Base-by-base conservation (phyloP, 331 rosid genomes). In the Telfairia occidentalis region DNA sequence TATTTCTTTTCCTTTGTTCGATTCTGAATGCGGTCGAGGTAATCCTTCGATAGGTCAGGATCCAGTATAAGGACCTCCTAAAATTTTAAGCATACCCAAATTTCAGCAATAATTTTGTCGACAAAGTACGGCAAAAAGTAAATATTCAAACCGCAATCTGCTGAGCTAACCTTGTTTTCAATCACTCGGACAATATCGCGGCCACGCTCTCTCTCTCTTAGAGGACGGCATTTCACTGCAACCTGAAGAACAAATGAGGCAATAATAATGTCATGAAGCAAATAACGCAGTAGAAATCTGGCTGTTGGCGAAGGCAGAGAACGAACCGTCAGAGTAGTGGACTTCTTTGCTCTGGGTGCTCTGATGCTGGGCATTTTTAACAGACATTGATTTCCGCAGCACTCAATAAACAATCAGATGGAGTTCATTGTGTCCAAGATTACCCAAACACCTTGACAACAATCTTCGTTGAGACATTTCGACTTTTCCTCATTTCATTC, bases 161-260 rank as follows among this genome's bases (percentile, higher is more conserved):
- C 24, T 40, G 19, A 76, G 23, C 38, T 49, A 61, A 88, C 92
- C 92, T 85, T 85, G 59, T 64, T 75, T 48, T 85, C 88, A 54
- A 76, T 76, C 2, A 85, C 92, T 77, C 84, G 77, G 26, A 88
- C 88, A 78, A 88, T 88, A 80, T 84, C 77, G 15, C 92, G 88
- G 8, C 89, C 86, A 18, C 74, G 86, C 48, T 84, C 87, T 71
- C 77, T 80, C 82, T 46, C 83, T 21, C 76, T 73, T 5, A 78
- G 61, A 4, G 87, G 87, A 78, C 92, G 81, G 81, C 92, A 84
- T 85, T 88, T 88, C 50, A 88, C 88, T 1, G 88, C 92, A 29
- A 87, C 92, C 92, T 85, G 82, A 26, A 69, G 77, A 76, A 76
- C 46, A 52, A 52, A 73, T n/a, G n/a, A 71, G 9, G 32, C 18